Base-by-base conservation (phyloP, 495 filamentous ascomycete genomes). In the Aspergillus sparsus region DNA sequence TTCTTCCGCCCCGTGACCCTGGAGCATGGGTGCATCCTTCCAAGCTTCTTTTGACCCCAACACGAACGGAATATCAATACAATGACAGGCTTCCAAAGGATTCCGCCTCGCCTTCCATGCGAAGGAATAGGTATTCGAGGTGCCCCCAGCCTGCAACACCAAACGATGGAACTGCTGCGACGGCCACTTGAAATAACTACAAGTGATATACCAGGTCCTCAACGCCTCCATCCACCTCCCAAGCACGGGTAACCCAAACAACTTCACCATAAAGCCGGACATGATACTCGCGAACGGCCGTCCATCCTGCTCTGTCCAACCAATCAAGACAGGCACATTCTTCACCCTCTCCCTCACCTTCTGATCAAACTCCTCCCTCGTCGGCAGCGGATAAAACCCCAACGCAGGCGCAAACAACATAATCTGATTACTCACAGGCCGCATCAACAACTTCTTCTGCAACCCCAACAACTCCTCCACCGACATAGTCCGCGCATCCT, bases 341-440 rank as follows among this genome's bases (percentile, higher is more conserved):
- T 13, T 36, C 1, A 52, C 49, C 12, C 12, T 18, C 31, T 36
- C 49, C 49, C 0, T 9, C 9, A 52, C n/a, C 31, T 33, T 33
- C 10, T n/a, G 13, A 7, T 52, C 49, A 15, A 52, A 52, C 13
- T 52, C 49, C 7, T 36, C 49, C 13, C 6, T 12, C 6, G 7
- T 7, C 7, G 49, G 49, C 5, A 52, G 13, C 27, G 49, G 49
- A 36, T 34, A 52, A 11, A 6, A 6, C 27, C 49, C 49, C 27
- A 52, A 35, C 31, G 49, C 49, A 8, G 49, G 49, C 7, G 49
- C 49, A 36, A 52, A 52, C 12, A 52, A 33, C 49, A 52, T 52
- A 52, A 52, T 36, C 49, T 52, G 49, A 12, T 27, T 27, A 31
- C 49, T 2, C 5, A 52, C 49, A 7, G 49, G 49, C 13, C 15